phyloP scores from a whole-genome alignment of 805 yeast genomes.

The Metschnikowia peoriensis region DNA sequence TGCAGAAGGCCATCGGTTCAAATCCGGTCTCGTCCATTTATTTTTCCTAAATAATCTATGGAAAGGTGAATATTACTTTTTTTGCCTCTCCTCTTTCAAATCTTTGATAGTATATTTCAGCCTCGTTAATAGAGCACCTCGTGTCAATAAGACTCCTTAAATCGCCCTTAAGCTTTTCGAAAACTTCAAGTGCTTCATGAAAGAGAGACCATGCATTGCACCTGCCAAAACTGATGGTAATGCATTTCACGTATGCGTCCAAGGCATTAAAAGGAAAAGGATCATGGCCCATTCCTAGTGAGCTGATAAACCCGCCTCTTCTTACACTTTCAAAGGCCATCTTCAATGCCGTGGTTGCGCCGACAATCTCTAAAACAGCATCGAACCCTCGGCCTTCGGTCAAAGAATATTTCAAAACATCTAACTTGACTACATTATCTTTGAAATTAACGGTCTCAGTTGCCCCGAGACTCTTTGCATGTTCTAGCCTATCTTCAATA shows the following conservation, averaged over 20 bases:
- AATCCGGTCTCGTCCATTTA: slow-evolving; percentile 12
- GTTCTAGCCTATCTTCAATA: slow-evolving; percentile 45
- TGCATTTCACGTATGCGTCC: slow-evolving; percentile 56
- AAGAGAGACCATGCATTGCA: slow-evolving; percentile 61
- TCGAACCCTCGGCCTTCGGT: slow-evolving; percentile 55
- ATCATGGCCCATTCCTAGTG: slow-evolving; percentile 62
- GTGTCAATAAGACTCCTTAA: slow-evolving; percentile 53
- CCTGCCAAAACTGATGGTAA: slow-evolving; percentile 59
- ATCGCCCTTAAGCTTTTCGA: slow-evolving; percentile 40
- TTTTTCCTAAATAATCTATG: slow-evolving; percentile 1
- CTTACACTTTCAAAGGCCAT: slow-evolving; percentile 54
- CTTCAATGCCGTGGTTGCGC: slow-evolving; percentile 49
- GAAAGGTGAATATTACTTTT: slow-evolving; percentile 50
- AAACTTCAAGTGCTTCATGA: slow-evolving; percentile 48
- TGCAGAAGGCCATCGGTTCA: slow-evolving; percentile 54
- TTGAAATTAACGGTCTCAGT: slow-evolving; percentile 45
- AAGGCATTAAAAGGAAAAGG: slow-evolving; percentile 54
- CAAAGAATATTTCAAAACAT: slow-evolving; percentile 29
- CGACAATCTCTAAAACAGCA: slow-evolving; percentile 60
- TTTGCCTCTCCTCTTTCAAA: slow-evolving; percentile 55
- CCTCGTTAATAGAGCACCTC: slow-evolving; percentile 44
- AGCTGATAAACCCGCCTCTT: slow-evolving; percentile 55
- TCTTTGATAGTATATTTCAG: slow-evolving; percentile 45
- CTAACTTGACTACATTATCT: slow-evolving; percentile 28
- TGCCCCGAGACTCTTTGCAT: slow-evolving; percentile 50